These are phyloP conservation scores for Gossypium stocksii DNA, from an alignment of 345 rosid genomes.

Conservation along the genomic window DNA sequence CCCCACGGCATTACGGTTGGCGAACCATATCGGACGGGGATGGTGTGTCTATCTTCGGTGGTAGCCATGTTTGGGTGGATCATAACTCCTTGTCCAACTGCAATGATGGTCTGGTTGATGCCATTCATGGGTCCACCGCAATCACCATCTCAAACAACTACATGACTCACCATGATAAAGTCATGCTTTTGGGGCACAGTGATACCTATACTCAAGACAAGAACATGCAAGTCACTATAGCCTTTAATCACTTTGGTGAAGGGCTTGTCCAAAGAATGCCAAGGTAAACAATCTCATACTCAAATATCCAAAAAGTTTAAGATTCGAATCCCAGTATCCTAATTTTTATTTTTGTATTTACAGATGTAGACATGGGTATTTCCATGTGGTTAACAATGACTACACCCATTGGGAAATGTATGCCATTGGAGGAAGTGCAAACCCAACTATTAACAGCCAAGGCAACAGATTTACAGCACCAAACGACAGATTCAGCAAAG, in stretches of 20 bases:
- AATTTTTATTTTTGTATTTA: background rate
- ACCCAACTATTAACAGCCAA: constrained; percentile 2
- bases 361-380: constrained; percentile 7
- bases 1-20: background rate
- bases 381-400: constrained; percentile 2
- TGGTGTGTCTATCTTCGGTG: constrained; percentile 3
- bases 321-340: background rate
- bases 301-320: background rate
- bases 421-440: constrained; percentile 11
- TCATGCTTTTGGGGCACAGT: constrained; percentile 7
- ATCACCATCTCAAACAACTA: constrained; percentile 5
- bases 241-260: constrained; percentile 7
- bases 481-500: background rate
- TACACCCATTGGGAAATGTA: constrained; percentile 7
- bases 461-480: constrained; percentile 8
- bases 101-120: background rate
- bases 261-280: constrained; percentile 4
- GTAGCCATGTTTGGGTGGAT: constrained; percentile 8
- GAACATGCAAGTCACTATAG: constrained; percentile 3
- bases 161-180: constrained; percentile 8
- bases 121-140: background rate
- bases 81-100: constrained; percentile 4
- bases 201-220: constrained; percentile 5
- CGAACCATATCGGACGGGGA: background rate
- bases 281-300: background rate